phyloP scores from a whole-genome alignment of 208 protist genomes.

The Acanthamoeba royreba region DNA sequence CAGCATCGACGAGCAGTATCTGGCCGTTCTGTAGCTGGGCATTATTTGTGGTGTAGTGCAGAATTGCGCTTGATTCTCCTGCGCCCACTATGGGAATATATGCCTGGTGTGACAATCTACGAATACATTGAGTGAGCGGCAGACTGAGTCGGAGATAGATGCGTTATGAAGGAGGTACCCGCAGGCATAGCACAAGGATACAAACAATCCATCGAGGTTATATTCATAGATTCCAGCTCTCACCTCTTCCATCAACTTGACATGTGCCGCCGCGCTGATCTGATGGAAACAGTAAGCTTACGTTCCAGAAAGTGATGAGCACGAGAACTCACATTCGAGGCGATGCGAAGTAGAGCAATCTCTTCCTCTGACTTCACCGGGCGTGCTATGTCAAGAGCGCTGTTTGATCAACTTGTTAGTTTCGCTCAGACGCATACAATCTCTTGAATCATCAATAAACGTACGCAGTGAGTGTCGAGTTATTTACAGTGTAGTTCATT shows the following conservation, averaged over 20 bases:
- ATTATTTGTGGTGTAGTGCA: slow-evolving; percentile 55
- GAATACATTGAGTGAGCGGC: too few relatives aligned
- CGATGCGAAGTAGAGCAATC: background rate
- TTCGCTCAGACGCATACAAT: too few relatives aligned
- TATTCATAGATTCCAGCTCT: background rate
- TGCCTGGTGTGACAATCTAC: background rate
- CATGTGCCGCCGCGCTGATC: background rate
- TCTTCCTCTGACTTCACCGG: background rate
- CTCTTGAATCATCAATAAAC: background rate
- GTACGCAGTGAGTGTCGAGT: background rate
- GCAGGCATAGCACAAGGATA: slow-evolving; percentile 19
- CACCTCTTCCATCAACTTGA: background rate
- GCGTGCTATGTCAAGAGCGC: background rate
- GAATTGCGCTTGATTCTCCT: slow-evolving; percentile 26
- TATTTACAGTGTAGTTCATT: slow-evolving; percentile 19
- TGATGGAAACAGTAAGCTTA: background rate
- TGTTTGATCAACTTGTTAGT: too few relatives aligned
- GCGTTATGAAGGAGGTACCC: background rate
- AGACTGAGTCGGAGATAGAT: too few relatives aligned
- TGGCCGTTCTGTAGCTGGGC: slow-evolving; percentile 75
- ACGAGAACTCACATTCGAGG: background rate
- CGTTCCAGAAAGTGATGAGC: background rate
- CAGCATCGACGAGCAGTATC: slow-evolving; percentile 94
- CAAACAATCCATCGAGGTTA: slow-evolving; percentile 4
- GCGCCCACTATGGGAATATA: background rate